Conservation (phyloP, 1,284 basidiomycete species). For the Farysia itapuensis region DNA sequence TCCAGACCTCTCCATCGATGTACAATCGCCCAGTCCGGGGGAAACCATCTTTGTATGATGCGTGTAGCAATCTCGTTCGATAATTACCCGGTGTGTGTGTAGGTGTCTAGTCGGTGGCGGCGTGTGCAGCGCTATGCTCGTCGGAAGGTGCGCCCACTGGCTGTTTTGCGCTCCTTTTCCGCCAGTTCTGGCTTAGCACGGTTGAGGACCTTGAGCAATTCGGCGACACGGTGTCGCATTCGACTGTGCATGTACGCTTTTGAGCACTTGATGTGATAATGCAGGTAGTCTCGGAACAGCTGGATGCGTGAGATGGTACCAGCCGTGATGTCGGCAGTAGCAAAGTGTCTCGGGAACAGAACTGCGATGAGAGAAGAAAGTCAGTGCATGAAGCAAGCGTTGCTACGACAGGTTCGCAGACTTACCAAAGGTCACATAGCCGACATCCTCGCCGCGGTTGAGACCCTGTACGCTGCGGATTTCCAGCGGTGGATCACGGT, state of each 20-base stretch:
- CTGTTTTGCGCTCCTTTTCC: slow-evolving; percentile 84
- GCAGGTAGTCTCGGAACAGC: slow-evolving; percentile 95
- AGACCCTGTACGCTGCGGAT: slow-evolving; percentile 83
- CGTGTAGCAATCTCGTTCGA: too few relatives aligned
- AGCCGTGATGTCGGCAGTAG: slow-evolving; percentile 72
- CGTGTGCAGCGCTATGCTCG: too few relatives aligned
- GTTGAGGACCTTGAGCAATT: slow-evolving; percentile 97
- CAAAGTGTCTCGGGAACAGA: slow-evolving; percentile 93
- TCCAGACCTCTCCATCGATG: neutral
- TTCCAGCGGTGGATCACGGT: slow-evolving; percentile 91
- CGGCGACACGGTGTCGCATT: slow-evolving; percentile 90
- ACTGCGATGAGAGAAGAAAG: slow-evolving; percentile 64
- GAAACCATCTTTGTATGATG: slow-evolving; percentile 4
- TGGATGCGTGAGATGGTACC: slow-evolving; percentile 92
- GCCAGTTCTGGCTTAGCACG: slow-evolving; percentile 93
- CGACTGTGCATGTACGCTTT: slow-evolving; percentile 99
- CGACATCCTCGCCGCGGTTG: slow-evolving; percentile 82
- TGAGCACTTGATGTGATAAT: slow-evolving; percentile 98
- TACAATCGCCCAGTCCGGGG: slow-evolving; percentile 8
- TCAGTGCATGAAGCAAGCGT: neutral
- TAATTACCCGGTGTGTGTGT: too few relatives aligned
- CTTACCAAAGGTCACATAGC: slow-evolving; percentile 90
- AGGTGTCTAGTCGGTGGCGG: too few relatives aligned
- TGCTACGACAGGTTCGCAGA: slow-evolving; percentile 1
- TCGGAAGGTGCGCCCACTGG: slow-evolving; percentile 63